These are phyloP conservation scores for Odontarrhena argentea DNA, from an alignment of 345 rosid genomes.

Conservation along the genomic window DNA sequence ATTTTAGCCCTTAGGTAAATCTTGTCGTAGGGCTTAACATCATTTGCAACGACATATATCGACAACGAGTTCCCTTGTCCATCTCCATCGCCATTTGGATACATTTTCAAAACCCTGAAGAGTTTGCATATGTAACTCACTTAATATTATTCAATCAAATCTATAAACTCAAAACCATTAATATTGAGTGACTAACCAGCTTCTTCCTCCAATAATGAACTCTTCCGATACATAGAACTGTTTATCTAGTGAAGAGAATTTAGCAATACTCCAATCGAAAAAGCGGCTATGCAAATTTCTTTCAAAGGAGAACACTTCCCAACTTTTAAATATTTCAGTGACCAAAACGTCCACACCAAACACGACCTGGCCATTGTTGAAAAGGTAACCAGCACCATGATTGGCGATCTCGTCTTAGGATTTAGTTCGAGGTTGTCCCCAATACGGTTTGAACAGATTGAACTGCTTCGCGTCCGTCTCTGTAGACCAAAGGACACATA, in stretches of 20 bases:
- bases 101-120: conserved; percentile 24
- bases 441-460: conserved; percentile 14
- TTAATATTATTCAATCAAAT: no score
- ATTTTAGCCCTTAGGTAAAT: conserved; percentile 26
- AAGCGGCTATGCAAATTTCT: conserved; percentile 1
- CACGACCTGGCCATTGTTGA: background rate
- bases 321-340: conserved; percentile 10
- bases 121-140: background rate
- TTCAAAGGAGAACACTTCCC: conserved; percentile 17
- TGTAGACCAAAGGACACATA: background rate
- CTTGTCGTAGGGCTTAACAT: background rate
- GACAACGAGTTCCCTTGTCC: conserved; percentile 27
- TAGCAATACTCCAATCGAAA: background rate
- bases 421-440: conserved; percentile 10
- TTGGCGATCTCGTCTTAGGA: conserved; percentile 2
- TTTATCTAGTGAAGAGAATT: conserved; percentile 2
- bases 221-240: background rate
- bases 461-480: conserved; percentile 17
- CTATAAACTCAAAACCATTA: background rate
- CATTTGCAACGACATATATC: conserved; percentile 14
- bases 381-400: conserved; percentile 10
- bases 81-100: conserved; percentile 30
- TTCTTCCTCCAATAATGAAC: conserved; percentile 8
- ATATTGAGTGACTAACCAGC: conserved; percentile 8
- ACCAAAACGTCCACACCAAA: conserved; percentile 30